Percentiles rank a stretch among this genome's conserved stretches.
Evolutionary conservation across 805 yeast genomes (phyloP).

Genomic region (Nematodospora valgi): DNA sequence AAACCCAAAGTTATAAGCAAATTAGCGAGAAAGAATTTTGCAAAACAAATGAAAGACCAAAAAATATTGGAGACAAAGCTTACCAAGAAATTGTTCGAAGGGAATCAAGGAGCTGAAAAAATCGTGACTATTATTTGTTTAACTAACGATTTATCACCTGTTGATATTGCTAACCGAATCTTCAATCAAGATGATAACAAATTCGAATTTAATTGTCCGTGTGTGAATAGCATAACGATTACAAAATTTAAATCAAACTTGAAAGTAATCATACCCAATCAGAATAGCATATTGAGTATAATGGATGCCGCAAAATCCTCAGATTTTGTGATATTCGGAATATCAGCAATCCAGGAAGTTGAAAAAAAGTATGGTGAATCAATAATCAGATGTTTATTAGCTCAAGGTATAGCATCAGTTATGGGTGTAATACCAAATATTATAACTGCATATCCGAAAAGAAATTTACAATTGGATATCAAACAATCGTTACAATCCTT

Average conservation of each 20-base stretch:
- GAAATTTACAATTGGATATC: slow-evolving; percentile 68
- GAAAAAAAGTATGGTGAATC: slow-evolving; percentile 81
- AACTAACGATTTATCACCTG: slow-evolving; percentile 62
- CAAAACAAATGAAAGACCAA: slow-evolving; percentile 71
- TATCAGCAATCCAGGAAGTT: slow-evolving; percentile 84
- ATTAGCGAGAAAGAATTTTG: slow-evolving; percentile 70
- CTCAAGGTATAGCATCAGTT: slow-evolving; percentile 87
- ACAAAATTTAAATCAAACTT: slow-evolving; percentile 71
- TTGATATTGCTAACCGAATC: slow-evolving; percentile 51
- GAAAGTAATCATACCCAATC: slow-evolving; percentile 71
- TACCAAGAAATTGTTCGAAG: slow-evolving; percentile 72
- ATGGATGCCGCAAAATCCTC: slow-evolving; percentile 86
- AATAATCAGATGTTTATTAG: slow-evolving; percentile 78
- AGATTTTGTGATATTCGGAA: slow-evolving; percentile 85
- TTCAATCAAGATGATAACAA: slow-evolving; percentile 35
- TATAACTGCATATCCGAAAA: slow-evolving; percentile 62
- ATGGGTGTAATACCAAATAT: slow-evolving; percentile 78
- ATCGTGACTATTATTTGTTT: slow-evolving; percentile 78
- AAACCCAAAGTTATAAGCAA: slow-evolving; percentile 41
- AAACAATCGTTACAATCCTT: slow-evolving; percentile 42
- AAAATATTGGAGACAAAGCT: slow-evolving; percentile 62
- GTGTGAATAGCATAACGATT: slow-evolving; percentile 51
- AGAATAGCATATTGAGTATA: slow-evolving; percentile 60
- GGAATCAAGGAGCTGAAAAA: slow-evolving; percentile 76
- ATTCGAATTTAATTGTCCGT: slow-evolving; percentile 35